These are phyloP conservation scores for Xerocomellus amylosporus DNA, from an alignment of 768 basidiomycete species.

Conservation along the genomic window DNA sequence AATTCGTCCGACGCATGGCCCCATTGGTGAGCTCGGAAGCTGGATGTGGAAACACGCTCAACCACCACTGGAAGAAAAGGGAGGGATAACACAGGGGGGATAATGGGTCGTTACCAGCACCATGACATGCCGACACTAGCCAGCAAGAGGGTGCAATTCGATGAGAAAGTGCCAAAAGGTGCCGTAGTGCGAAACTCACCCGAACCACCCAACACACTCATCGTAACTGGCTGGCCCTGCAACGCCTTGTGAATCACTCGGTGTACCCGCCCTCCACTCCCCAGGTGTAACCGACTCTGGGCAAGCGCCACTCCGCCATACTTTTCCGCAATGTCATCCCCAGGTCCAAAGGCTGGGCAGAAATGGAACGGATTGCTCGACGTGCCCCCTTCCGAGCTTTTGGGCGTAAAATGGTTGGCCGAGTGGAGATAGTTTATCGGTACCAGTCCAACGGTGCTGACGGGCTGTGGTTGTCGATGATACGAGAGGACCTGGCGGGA, in stretches of 20 bases:
- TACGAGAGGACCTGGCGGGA: slow-evolving; percentile 54
- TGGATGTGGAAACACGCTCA: slow-evolving; percentile 94
- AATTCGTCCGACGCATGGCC: slow-evolving; percentile 87
- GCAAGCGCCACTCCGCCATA: slow-evolving; percentile 75
- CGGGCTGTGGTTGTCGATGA: slow-evolving; percentile 20
- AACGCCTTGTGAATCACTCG: slow-evolving; percentile 80
- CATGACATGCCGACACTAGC: slow-evolving; percentile 91
- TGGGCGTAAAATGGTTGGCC: slow-evolving; percentile 24
- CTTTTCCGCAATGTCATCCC: slow-evolving; percentile 73
- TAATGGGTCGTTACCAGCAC: slow-evolving; percentile 88
- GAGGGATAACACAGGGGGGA: slow-evolving; percentile 85
- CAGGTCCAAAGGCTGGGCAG: slow-evolving; percentile 84
- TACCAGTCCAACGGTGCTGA: slow-evolving; percentile 47
- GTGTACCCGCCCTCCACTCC: slow-evolving; percentile 80
- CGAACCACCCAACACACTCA: slow-evolving; percentile 87
- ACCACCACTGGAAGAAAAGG: slow-evolving; percentile 98
- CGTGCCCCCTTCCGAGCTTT: slow-evolving; percentile 35
- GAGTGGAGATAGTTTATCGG: slow-evolving; percentile 84
- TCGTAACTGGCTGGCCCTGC: slow-evolving; percentile 81
- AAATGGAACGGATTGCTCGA: slow-evolving; percentile 75
- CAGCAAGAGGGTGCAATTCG: background rate
- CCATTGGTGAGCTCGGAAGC: slow-evolving; percentile 98
- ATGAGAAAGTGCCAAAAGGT: background rate
- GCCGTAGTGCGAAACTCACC: slow-evolving; percentile 43
- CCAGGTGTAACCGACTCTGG: slow-evolving; percentile 71